These are phyloP conservation scores for Fusarium bactridioides DNA, from an alignment of 2,329 filamentous ascomycete genomes.

Conservation along the genomic window DNA sequence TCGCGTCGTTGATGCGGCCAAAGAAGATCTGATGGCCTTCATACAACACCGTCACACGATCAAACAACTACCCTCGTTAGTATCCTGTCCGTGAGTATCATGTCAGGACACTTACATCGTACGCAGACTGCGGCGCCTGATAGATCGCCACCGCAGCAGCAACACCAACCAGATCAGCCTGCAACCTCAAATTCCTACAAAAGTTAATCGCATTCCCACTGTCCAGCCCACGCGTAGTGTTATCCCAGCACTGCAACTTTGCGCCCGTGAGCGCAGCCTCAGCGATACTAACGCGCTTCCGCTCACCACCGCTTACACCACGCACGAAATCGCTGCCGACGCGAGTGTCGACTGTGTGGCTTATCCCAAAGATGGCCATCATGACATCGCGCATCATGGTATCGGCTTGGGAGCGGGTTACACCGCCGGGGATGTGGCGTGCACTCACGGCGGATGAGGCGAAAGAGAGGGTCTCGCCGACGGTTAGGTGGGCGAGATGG, in stretches of 20 bases:
- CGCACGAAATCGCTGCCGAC: conserved; percentile 75
- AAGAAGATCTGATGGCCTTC: conserved; percentile 75
- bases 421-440: conserved; percentile 45
- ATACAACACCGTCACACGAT: conserved; percentile 73
- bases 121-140: conserved; percentile 67
- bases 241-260: conserved; percentile 46
- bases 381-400: conserved; percentile 60
- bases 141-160: conserved; percentile 56
- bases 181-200: conserved; percentile 36
- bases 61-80: conserved; percentile 64
- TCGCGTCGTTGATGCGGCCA: conserved; percentile 64
- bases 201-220: conserved; percentile 43
- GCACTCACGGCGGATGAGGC: conserved; percentile 70
- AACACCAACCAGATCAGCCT: conserved; percentile 40
- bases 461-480: conserved; percentile 70
- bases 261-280: conserved; percentile 60
- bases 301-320: conserved; percentile 79
- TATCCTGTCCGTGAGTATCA: too few species aligned
- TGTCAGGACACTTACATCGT: conserved; percentile 49
- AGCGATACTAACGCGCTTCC: conserved; percentile 80
- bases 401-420: conserved; percentile 21
- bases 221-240: conserved; percentile 42
- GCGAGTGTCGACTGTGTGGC: conserved; percentile 74
- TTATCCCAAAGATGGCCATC: conserved; percentile 79
- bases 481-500: conserved; percentile 73